Evolutionary conservation across 805 yeast genomes (phyloP).

Genomic region (Ogataea sp.): DNA sequence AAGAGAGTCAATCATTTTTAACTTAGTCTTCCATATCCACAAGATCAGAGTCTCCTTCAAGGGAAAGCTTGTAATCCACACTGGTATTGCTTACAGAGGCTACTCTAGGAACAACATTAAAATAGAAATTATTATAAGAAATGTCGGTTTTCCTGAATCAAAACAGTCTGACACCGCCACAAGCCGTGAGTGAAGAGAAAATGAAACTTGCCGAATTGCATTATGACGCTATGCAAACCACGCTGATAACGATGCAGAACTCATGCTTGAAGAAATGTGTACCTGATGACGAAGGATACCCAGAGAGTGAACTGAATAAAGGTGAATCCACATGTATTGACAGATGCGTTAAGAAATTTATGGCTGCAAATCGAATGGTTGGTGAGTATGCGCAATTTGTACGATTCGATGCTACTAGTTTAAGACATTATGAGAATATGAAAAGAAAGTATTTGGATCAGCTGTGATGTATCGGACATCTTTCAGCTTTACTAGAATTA

Average conservation of each 20-base stretch:
- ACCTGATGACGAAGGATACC: constrained; percentile 55
- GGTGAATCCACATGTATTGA: constrained; percentile 82
- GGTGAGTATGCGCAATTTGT: constrained; percentile 43
- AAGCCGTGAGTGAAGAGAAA: constrained; percentile 52
- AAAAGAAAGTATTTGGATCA: constrained; percentile 15
- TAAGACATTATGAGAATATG: constrained; percentile 21
- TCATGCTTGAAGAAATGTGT: constrained; percentile 74
- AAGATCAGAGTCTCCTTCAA: too few relatives aligned
- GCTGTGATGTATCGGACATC: too few relatives aligned
- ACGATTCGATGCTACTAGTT: constrained; percentile 36
- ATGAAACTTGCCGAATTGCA: constrained; percentile 60
- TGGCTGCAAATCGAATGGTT: constrained; percentile 57
- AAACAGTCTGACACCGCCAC: constrained; percentile 30
- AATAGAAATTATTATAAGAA: neutral
- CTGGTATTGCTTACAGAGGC: too few relatives aligned
- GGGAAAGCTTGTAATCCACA: too few relatives aligned
- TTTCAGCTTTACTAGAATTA: too few relatives aligned
- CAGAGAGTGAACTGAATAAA: constrained; percentile 75
- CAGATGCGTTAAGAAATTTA: constrained; percentile 79
- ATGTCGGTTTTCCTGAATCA: constrained; percentile 62
- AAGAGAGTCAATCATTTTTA: too few relatives aligned
- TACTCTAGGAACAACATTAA: neutral
- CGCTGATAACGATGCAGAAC: constrained; percentile 39
- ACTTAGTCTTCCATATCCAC: too few relatives aligned
- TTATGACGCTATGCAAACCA: constrained; percentile 51